Evolutionary conservation across 768 basidiomycete species (phyloP).

Genomic region (Boletus sp.): DNA sequence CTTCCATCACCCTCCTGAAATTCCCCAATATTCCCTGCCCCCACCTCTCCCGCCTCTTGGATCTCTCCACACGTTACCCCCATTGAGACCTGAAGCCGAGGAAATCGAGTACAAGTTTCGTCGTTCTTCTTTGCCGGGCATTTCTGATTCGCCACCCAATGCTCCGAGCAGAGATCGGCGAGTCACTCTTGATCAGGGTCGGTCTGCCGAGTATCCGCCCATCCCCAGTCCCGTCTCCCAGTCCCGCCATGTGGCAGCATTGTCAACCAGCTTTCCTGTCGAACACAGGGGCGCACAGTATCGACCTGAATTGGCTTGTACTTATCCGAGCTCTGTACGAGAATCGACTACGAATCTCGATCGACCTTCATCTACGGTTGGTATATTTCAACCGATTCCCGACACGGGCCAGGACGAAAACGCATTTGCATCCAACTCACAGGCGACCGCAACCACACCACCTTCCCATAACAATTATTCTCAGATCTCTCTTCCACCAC

Average conservation of each 20-base stretch:
- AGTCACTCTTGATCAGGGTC: conserved; percentile 12
- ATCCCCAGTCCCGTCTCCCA: neutral
- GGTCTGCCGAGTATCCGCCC: conserved; percentile 10
- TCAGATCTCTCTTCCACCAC: conserved; percentile 33
- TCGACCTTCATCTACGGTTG: conserved; percentile 19
- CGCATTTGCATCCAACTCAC: conserved; percentile 10
- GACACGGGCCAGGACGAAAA: conserved; percentile 8
- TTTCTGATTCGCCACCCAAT: conserved; percentile 9
- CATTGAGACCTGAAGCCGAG: conserved; percentile 23
- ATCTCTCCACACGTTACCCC: conserved; percentile 24
- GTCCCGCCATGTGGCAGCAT: conserved; percentile 2
- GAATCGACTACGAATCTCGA: conserved; percentile 16
- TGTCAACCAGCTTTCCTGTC: conserved; percentile 1
- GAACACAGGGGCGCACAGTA: conserved; percentile 12
- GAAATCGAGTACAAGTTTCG: conserved; percentile 32
- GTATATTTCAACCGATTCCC: conserved; percentile 9
- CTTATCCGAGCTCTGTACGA: conserved; percentile 17
- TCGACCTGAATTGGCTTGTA: conserved; percentile 15
- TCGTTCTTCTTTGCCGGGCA: conserved; percentile 28
- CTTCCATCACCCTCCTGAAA: conserved; percentile 22
- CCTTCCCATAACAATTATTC: conserved; percentile 10
- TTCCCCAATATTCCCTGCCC: conserved; percentile 28
- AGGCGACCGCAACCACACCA: neutral
- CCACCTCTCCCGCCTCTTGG: conserved; percentile 24
- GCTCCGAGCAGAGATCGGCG: conserved; percentile 12